Evolutionary conservation across 1,284 basidiomycete species (phyloP), one percentile per base, ranked within the genome.

Genomic region (Wolfiporia cocos): DNA sequence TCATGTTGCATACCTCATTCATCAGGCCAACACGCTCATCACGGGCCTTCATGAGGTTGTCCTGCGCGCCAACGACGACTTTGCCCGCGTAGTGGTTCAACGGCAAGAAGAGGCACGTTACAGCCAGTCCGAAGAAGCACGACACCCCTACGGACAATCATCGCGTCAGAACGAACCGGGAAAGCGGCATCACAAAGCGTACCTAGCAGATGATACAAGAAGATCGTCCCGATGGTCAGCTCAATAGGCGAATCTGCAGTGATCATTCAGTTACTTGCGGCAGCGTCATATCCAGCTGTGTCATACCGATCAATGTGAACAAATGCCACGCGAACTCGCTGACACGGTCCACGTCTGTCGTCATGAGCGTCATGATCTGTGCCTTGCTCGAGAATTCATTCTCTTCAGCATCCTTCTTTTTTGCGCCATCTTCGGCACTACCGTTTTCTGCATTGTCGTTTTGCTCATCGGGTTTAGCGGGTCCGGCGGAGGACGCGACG

Each of bases 1-100:
- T 9, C 7, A 28, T n/a, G 28, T 18, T 17, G 46, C 52, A n/a
- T 35, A 83, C 80, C 67, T 95, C 92, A 55, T 95, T 95, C 92
- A 95, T 96, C 35, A 95, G 67, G 1, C 85, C 73, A 15, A 93
- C 90, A 37, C 93, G 78, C 63, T 92, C 86, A 54, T 97, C 93
- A 17, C 92, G 77, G 26, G 88, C 77, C 64, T 92, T 92, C 90
- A 94, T 94, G 18, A 96, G 69, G 53, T 86, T 89, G 48, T 95
- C 91, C 58, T 96, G 91, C 0, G 78, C 79, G 37, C 71, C 68
- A 11, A 95, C 85, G 30, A 95, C 86, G 17, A 92, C 68, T 62
- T 89, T 92, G 37, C 87, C 84, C 0, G 92, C 89, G 35, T 78
- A 79, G 60, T 95, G 91, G 56, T 92, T 96, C 59, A 95, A 55